Percentiles rank a stretch among this genome's conserved stretches.
phyloP scores from a whole-genome alignment of 2,329 filamentous ascomycete genomes.

The Coleophoma eucalyptorum region DNA sequence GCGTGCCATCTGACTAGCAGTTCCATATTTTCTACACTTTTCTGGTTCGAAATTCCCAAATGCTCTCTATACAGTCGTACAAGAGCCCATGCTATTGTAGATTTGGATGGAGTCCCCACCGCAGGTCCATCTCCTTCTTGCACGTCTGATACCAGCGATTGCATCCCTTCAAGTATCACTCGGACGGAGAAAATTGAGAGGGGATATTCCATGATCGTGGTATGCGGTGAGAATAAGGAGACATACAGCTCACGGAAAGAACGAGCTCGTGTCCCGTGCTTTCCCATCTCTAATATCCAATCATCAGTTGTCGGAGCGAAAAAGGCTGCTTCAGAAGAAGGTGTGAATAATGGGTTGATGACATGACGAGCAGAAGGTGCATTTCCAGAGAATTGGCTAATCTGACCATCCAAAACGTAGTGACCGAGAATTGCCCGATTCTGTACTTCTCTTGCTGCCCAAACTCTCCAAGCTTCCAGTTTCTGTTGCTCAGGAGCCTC shows the following conservation, averaged over 20 bases:
- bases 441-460: slow-evolving; percentile 37
- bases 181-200: slow-evolving; percentile 35
- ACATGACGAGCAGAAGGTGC: slow-evolving; percentile 35
- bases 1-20: slow-evolving; percentile 38
- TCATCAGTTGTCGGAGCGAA: slow-evolving; percentile 34
- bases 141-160: slow-evolving; percentile 36
- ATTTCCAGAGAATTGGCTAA: slow-evolving; percentile 36
- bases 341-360: slow-evolving; percentile 33
- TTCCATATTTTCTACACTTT: slow-evolving; percentile 32
- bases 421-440: slow-evolving; percentile 37
- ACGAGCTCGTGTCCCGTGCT: slow-evolving; percentile 22
- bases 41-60: slow-evolving; percentile 31
- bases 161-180: slow-evolving; percentile 37
- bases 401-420: slow-evolving; percentile 37
- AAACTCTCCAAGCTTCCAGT: slow-evolving; percentile 34
- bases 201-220: slow-evolving; percentile 14
- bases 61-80: slow-evolving; percentile 29
- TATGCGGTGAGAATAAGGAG: slow-evolving; percentile 30
- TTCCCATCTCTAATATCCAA: slow-evolving; percentile 32
- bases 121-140: slow-evolving; percentile 29
- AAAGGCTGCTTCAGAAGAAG: slow-evolving; percentile 34
- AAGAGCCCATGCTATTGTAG: slow-evolving; percentile 32
- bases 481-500: slow-evolving; percentile 29
- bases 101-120: slow-evolving; percentile 33
- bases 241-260: slow-evolving; percentile 36